These are phyloP conservation scores for Rhizopus microsporus DNA, from an alignment of 371 early-diverging fungal species.

Conservation along the genomic window DNA sequence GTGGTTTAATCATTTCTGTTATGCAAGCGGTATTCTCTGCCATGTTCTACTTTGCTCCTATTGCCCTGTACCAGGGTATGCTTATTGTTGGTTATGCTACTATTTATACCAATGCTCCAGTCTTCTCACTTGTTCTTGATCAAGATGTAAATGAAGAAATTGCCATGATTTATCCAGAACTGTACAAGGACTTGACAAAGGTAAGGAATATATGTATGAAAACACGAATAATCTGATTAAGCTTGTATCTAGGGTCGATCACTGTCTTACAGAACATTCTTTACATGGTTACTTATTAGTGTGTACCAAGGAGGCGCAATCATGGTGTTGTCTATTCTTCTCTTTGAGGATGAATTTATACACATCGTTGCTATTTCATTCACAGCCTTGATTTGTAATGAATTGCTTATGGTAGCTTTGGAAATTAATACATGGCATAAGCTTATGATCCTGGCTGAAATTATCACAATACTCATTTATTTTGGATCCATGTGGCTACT, in stretches of 20 bases:
- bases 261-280: slow-evolving; percentile 91
- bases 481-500: slow-evolving; percentile 86
- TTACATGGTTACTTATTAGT: slow-evolving; percentile 92
- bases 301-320: slow-evolving; percentile 98
- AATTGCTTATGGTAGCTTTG: slow-evolving; percentile 97
- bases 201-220: slow-evolving; percentile 30
- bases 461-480: slow-evolving; percentile 82
- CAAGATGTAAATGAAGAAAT: slow-evolving; percentile 91
- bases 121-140: slow-evolving; percentile 94
- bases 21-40: slow-evolving; percentile 99
- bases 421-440: slow-evolving; percentile 87
- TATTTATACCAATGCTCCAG: slow-evolving; percentile 96
- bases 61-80: slow-evolving; percentile 92
- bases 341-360: slow-evolving; percentile 96
- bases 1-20: slow-evolving; percentile 96
- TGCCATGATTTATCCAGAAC: slow-evolving; percentile 94
- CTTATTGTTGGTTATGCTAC: slow-evolving; percentile 86
- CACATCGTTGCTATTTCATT: slow-evolving; percentile 97
- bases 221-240: not conserved
- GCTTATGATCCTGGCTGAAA: slow-evolving; percentile 83
- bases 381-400: slow-evolving; percentile 96
- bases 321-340: slow-evolving; percentile 92
- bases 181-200: slow-evolving; percentile 96
- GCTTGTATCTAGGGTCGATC: slow-evolving; percentile 69
- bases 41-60: slow-evolving; percentile 97